These are phyloP conservation scores for Nidula microcarpa DNA, from an alignment of 768 basidiomycete species.

Conservation along the genomic window DNA sequence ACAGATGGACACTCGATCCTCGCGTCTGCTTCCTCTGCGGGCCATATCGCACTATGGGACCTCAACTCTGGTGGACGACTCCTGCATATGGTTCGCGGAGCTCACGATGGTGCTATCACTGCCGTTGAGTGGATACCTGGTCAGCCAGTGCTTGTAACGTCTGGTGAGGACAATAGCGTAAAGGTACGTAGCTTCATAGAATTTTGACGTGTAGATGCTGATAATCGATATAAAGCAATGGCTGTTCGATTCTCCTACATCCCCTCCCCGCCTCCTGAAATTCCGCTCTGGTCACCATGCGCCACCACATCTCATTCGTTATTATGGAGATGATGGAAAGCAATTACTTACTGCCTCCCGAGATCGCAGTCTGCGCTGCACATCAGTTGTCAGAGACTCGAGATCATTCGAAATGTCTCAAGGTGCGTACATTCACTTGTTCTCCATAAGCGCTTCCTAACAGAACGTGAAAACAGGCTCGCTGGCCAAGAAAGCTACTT, in stretches of 20 bases:
- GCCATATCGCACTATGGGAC: slow-evolving; percentile 94
- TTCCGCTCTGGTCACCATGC: slow-evolving; percentile 89
- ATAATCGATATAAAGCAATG: slow-evolving; percentile 70
- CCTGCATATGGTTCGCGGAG: slow-evolving; percentile 81
- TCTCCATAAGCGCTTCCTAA: background rate
- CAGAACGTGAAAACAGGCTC: slow-evolving; percentile 49
- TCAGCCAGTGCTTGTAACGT: slow-evolving; percentile 86
- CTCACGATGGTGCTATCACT: slow-evolving; percentile 84
- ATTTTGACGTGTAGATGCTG: background rate
- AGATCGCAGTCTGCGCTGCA: slow-evolving; percentile 86
- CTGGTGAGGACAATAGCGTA: slow-evolving; percentile 92
- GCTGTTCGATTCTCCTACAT: slow-evolving; percentile 90
- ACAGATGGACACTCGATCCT: slow-evolving; percentile 86
- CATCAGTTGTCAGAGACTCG: slow-evolving; percentile 92
- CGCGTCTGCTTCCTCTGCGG: slow-evolving; percentile 81
- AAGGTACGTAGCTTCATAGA: slow-evolving; percentile 53
- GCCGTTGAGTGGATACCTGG: slow-evolving; percentile 90
- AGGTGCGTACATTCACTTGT: slow-evolving; percentile 38
- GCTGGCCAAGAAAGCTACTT: slow-evolving; percentile 74
- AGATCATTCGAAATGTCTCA: slow-evolving; percentile 93
- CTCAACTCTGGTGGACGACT: slow-evolving; percentile 78
- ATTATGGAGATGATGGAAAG: slow-evolving; percentile 98
- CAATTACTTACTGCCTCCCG: slow-evolving; percentile 84
- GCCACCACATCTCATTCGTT: slow-evolving; percentile 89
- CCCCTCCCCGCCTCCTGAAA: slow-evolving; percentile 85